Conservation (phyloP, 768 basidiomycete species). For the Rossbeevera mucosa region DNA sequence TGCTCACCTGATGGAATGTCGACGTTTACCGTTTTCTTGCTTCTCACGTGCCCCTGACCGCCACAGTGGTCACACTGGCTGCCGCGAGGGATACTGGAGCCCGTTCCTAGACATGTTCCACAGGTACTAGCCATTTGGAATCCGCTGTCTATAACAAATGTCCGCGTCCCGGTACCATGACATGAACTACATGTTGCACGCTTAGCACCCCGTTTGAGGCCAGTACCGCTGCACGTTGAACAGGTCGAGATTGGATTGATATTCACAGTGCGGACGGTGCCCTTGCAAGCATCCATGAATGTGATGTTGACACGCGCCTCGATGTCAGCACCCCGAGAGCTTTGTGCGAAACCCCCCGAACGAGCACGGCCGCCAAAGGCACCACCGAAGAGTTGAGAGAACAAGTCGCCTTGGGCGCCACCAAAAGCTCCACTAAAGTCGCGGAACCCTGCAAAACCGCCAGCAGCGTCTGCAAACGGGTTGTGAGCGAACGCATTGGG, state of each 20-base stretch:
- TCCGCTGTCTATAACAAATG: conserved; percentile 86
- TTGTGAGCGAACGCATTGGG: conserved; percentile 71
- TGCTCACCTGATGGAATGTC: conserved; percentile 79
- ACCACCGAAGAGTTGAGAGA: conserved; percentile 79
- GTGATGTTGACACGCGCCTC: conserved; percentile 69
- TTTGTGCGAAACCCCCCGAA: conserved; percentile 40
- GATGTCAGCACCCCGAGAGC: conserved; percentile 70
- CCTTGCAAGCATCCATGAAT: conserved; percentile 96
- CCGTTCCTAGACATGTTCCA: conserved; percentile 72
- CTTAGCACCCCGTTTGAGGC: conserved; percentile 83
- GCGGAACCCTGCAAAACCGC: conserved; percentile 70
- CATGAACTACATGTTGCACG: conserved; percentile 75
- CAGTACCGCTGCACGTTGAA: conserved; percentile 76
- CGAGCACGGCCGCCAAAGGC: conserved; percentile 49
- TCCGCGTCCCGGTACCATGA: conserved; percentile 80
- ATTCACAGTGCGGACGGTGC: conserved; percentile 68
- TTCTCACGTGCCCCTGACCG: conserved; percentile 85
- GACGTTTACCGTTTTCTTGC: conserved; percentile 71
- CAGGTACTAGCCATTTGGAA: conserved; percentile 98
- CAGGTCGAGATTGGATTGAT: conserved; percentile 83
- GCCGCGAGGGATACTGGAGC: conserved; percentile 72
- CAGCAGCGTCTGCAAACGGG: conserved; percentile 44
- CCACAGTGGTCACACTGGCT: conserved; percentile 76
- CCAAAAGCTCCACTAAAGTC: conserved; percentile 63
- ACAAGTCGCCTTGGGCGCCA: conserved; percentile 59